Evolutionary conservation across 352 stramenopile genomes (phyloP).

Genomic region (Lagenidium sp.): DNA sequence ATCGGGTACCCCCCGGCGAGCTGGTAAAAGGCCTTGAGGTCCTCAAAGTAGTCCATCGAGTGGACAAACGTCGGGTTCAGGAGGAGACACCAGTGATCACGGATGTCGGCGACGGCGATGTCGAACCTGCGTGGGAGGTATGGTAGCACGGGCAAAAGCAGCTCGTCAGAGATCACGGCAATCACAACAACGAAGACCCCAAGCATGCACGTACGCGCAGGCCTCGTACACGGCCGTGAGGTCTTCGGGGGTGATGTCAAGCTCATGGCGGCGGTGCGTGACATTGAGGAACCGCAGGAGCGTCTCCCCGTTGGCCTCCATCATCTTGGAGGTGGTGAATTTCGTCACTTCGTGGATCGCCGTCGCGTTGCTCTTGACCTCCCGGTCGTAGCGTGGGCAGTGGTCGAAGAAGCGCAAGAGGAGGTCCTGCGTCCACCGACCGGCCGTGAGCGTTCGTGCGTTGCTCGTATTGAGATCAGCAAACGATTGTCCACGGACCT

Average conservation of each 20-base stretch:
- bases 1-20: slow-evolving; percentile 47
- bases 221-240: slow-evolving; percentile 42
- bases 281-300: slow-evolving; percentile 34
- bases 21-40: slow-evolving; percentile 65
- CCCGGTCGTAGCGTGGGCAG: slow-evolving; percentile 38
- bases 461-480: too few species aligned
- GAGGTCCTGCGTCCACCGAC: slow-evolving; percentile 41
- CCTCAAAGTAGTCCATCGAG: slow-evolving; percentile 47
- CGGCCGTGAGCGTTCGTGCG: too few species aligned
- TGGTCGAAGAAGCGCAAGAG: slow-evolving; percentile 63
- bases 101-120: slow-evolving; percentile 41
- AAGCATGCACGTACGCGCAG: slow-evolving; percentile 63
- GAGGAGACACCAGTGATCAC: slow-evolving; percentile 48
- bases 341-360: slow-evolving; percentile 24
- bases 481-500: too few species aligned
- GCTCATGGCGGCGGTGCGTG: not conserved
- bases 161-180: not conserved
- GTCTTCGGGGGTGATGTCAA: slow-evolving; percentile 23
- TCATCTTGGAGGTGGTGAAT: slow-evolving; percentile 25
- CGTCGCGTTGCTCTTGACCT: slow-evolving; percentile 49
- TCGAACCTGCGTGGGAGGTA: slow-evolving; percentile 28
- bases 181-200: too few species aligned
- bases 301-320: slow-evolving; percentile 15
- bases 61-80: slow-evolving; percentile 32
- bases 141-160: not conserved